Conservation (phyloP, 2,329 filamentous ascomycete species). For the Leptodontidium sp. region DNA sequence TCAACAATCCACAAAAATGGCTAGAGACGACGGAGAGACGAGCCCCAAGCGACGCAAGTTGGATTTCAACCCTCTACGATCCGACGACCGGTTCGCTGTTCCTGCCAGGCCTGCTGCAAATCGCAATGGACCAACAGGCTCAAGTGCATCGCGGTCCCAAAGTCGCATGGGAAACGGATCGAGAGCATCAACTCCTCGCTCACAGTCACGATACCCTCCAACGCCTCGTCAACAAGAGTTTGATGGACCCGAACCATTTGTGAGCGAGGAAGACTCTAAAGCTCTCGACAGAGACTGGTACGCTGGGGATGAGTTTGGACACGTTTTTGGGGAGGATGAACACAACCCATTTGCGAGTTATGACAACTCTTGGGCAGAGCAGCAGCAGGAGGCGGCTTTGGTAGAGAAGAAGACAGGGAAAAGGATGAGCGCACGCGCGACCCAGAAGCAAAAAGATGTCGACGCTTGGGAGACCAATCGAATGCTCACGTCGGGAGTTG, state of each 20-base stretch:
- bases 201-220: constrained; percentile 45
- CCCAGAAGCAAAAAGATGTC: constrained; percentile 91
- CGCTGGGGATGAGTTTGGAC: constrained; percentile 81
- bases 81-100: constrained; percentile 62
- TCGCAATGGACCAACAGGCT: constrained; percentile 43
- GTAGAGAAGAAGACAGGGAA: constrained; percentile 82
- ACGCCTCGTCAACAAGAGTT: constrained; percentile 60
- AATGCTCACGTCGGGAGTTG: constrained; percentile 96
- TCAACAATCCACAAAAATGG: constrained; percentile 45
- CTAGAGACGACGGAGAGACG: constrained; percentile 49
- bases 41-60: constrained; percentile 73
- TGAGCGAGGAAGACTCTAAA: constrained; percentile 73
- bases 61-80: constrained; percentile 63
- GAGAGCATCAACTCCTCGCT: constrained; percentile 46
- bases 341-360: constrained; percentile 90
- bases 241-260: constrained; percentile 67
- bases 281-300: constrained; percentile 95
- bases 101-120: constrained; percentile 39
- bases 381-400: constrained; percentile 76
- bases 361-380: constrained; percentile 73
- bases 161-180: constrained; percentile 45
- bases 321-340: constrained; percentile 88
- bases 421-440: constrained; percentile 74
- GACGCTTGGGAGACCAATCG: constrained; percentile 99
- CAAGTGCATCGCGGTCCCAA: constrained; percentile 50